Base-by-base conservation (phyloP, 345 rosid species). In the Aegle marmelos region DNA sequence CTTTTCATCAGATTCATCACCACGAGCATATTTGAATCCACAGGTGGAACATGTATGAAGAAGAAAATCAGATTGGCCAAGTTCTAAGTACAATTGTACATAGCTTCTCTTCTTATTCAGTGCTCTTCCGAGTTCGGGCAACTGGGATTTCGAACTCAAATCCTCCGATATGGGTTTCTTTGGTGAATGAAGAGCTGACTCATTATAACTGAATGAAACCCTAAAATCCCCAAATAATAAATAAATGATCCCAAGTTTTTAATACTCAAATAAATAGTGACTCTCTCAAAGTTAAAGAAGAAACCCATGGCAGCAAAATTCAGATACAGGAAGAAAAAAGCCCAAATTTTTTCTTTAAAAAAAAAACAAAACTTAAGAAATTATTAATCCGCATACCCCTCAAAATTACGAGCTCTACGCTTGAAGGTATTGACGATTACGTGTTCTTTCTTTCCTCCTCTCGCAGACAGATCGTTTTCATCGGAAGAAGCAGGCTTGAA, bases 31-130 rank as follows among this genome's bases (percentile, higher is more conserved):
- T 79, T 84, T 85, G 69, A 78, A 39, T 39, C 94, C 94, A 63
- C 98, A 92, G 0, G 75, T 71, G 9, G 81, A 62, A 75, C 99
- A 96, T 2, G 82, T 75, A 4, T 82, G 91, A 67, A 96, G 87
- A 79, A 89, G 89, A 81, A 96, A 94, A 89, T 96, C 97, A 60
- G 97, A 88, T 78, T 96, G 98, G 28, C 97, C 98, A 28, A 94
- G 77, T 37, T 96, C 97, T 77, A 94, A 80, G 88, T 94, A 90
- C 28, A 92, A 76, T 84, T 92, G 98, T 4, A 93, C 91, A 78
- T 92, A 92, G 76, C 84, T 91, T 66, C 99, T 91, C 81, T 89
- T 96, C 87, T 84, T 91, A 73, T 88, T 87, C n/a, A 89, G 83
- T 31, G 39, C 70, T 72, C 79, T 82, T 28, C 87, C 76, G 24